phyloP scores from a whole-genome alignment of 1,284 basidiomycete genomes.

The Veloporphyrellus conicus region DNA sequence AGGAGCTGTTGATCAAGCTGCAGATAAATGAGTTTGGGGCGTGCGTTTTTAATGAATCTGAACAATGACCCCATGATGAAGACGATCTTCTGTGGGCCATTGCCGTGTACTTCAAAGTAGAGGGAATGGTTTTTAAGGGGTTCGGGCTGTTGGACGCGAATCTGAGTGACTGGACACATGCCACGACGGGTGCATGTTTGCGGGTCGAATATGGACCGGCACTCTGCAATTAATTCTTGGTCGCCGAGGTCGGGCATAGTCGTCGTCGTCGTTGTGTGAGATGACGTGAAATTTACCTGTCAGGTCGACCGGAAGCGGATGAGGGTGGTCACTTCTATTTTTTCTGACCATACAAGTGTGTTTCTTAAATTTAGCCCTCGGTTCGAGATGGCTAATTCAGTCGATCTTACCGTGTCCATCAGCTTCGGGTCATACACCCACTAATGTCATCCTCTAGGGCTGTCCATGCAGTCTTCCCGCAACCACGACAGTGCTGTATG shows the following conservation, averaged over 20 bases:
- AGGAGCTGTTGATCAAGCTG: conserved; percentile 57
- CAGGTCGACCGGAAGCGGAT: no score
- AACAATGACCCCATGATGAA: conserved; percentile 63
- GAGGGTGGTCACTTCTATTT: no score
- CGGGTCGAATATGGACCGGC: conserved; percentile 32
- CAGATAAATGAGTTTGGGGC: conserved; percentile 10
- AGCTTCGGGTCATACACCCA: no score
- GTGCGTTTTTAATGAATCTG: background rate
- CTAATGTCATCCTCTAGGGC: no score
- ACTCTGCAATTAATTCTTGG: conserved; percentile 10
- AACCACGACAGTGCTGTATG: no score
- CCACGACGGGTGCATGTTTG: conserved; percentile 62
- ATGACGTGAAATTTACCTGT: background rate
- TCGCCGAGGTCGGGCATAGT: conserved; percentile 11
- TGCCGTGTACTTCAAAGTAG: conserved; percentile 74
- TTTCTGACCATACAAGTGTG: no score
- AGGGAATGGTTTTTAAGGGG: conserved; percentile 62
- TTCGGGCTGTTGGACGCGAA: conserved; percentile 47
- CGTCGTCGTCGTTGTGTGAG: background rate
- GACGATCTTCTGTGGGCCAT: conserved; percentile 57
- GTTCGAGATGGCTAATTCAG: no score
- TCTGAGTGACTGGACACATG: conserved; percentile 63
- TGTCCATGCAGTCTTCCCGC: no score
- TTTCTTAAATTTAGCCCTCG: no score
- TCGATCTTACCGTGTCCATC: no score